Conservation (phyloP, 192 early-diverging fungal genomes). For the Backusella westeae region DNA sequence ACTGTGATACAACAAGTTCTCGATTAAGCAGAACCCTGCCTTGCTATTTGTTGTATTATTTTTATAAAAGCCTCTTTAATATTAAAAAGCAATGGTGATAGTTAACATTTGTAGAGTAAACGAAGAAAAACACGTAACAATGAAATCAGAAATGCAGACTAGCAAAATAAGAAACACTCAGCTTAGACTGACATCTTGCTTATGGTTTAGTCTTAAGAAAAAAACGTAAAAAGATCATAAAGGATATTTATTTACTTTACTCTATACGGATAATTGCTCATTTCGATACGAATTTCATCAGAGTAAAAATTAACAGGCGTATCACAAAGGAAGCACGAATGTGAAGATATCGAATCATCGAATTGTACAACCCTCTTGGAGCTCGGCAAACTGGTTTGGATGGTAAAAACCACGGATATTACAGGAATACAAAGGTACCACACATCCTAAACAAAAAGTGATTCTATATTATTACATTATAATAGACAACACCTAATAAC, state of each 20-base stretch:
- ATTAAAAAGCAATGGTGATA: background rate
- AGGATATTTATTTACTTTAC: background rate
- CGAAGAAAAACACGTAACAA: background rate
- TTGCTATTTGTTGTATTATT: background rate
- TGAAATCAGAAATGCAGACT: background rate
- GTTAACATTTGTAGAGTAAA: background rate
- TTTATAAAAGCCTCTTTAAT: background rate
- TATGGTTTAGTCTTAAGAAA: background rate
- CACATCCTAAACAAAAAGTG: background rate
- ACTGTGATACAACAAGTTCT: background rate
- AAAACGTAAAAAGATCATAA: background rate
- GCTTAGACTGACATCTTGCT: background rate
- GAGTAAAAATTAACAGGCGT: background rate
- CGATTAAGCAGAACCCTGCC: background rate
- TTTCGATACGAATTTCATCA: background rate
- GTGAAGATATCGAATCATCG: slow-evolving; percentile 11
- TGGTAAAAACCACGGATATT: background rate
- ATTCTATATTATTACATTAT: background rate
- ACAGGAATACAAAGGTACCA: background rate
- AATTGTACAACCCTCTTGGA: background rate
- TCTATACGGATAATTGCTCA: background rate
- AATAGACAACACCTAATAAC: background rate
- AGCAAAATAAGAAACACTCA: background rate
- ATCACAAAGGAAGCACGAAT: slow-evolving; percentile 12
- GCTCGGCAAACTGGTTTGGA: background rate